Conservation (phyloP, 1,284 basidiomycete genomes). For the Takashimella koratensis region DNA sequence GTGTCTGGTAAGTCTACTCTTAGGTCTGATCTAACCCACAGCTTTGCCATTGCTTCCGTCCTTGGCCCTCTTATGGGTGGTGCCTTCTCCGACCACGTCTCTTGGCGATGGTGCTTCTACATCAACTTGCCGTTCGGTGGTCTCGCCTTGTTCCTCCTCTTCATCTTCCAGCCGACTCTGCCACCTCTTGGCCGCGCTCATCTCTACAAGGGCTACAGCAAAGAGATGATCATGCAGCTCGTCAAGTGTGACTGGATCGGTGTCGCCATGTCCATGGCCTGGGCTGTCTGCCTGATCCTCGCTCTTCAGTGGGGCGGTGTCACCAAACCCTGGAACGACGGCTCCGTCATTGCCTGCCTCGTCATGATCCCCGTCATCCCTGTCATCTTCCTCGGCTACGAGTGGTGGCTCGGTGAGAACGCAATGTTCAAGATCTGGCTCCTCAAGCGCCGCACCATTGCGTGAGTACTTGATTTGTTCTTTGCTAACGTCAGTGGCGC, state of each 20-base stretch:
- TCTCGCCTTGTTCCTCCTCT: slow-evolving; percentile 25
- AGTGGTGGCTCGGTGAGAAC: slow-evolving; percentile 44
- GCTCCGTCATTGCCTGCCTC: slow-evolving; percentile 44
- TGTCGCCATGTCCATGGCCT: slow-evolving; percentile 34
- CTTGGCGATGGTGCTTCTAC: slow-evolving; percentile 47
- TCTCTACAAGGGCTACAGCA: slow-evolving; percentile 39
- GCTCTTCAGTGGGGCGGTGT: slow-evolving; percentile 47
- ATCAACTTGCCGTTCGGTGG: slow-evolving; percentile 50
- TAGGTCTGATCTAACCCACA: slow-evolving; percentile 12
- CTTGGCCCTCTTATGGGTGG: slow-evolving; percentile 51
- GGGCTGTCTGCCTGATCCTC: slow-evolving; percentile 39
- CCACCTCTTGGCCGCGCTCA: slow-evolving; percentile 39
- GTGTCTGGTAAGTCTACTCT: slow-evolving; percentile 30
- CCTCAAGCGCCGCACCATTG: slow-evolving; percentile 41
- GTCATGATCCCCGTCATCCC: slow-evolving; percentile 44
- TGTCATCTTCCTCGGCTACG: slow-evolving; percentile 41
- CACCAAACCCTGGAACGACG: slow-evolving; percentile 43
- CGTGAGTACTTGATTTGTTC: no score
- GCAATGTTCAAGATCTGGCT: slow-evolving; percentile 49
- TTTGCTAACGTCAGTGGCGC: background rate
- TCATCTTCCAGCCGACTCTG: slow-evolving; percentile 29
- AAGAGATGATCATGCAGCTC: slow-evolving; percentile 34
- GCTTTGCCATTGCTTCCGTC: slow-evolving; percentile 49
- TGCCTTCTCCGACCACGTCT: slow-evolving; percentile 50
- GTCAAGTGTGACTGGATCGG: slow-evolving; percentile 46